These are phyloP conservation scores for Agaricus sinodeliciosus DNA, from an alignment of 768 basidiomycete genomes.

Conservation along the genomic window DNA sequence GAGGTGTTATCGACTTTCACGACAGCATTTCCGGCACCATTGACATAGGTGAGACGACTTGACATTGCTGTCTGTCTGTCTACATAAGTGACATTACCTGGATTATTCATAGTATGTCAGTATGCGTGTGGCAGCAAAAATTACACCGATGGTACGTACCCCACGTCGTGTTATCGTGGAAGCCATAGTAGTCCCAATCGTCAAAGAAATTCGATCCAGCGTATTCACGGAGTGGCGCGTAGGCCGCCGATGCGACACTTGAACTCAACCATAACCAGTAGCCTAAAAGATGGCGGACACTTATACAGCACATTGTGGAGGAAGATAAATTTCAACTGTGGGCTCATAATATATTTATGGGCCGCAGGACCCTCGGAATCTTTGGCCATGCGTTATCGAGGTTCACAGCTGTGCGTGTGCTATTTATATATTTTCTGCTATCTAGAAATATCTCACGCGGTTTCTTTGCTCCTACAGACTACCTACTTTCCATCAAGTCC, in stretches of 20 bases:
- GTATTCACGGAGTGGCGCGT: slow-evolving; percentile 11
- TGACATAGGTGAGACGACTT: slow-evolving; percentile 52
- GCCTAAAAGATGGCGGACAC: not conserved
- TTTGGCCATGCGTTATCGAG: no score
- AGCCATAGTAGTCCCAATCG: slow-evolving; percentile 12
- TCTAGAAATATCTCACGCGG: no score
- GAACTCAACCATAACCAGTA: not conserved
- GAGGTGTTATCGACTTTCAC: slow-evolving; percentile 71
- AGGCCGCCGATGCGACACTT: slow-evolving; percentile 1
- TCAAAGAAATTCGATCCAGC: slow-evolving; percentile 13
- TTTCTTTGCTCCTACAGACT: no score
- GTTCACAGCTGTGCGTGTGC: no score
- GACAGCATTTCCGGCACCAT: slow-evolving; percentile 55
- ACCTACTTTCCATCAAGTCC: no score
- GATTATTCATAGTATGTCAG: slow-evolving; percentile 7
- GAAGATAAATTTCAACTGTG: not conserved
- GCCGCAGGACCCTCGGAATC: no score
- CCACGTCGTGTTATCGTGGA: slow-evolving; percentile 15
- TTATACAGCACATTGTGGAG: not conserved
- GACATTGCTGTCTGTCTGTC: slow-evolving; percentile 37
- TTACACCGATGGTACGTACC: slow-evolving; percentile 6
- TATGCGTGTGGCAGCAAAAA: not conserved
- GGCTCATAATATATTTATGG: not conserved
- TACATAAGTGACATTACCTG: slow-evolving; percentile 62
- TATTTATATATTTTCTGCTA: no score